Evolutionary conservation across 768 basidiomycete genomes (phyloP), one percentile per base, ranked within the genome.

Genomic region (Tephrocybe sp.): DNA sequence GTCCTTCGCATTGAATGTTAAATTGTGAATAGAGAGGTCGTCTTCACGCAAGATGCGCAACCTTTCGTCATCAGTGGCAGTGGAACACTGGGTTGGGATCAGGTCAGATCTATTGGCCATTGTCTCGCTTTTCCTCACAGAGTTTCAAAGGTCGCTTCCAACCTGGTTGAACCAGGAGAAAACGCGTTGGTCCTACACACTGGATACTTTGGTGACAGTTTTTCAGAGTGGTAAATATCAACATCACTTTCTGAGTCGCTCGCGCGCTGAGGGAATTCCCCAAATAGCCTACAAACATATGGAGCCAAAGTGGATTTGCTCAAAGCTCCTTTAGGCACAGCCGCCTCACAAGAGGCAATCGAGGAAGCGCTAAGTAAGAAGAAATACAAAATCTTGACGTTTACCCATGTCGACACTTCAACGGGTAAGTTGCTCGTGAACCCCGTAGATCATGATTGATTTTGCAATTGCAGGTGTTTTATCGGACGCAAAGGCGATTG

Each of bases 11-110:
- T 47, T 45, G 45, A 11, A 45, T 49, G 45, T 45, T 42, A 39
- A 54, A 22, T 35, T 45, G 20, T 56, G 33, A 46, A 36, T 56
- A 87, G 89, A 54, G 73, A 89, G 48, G 84, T 98, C 6, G 69
- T 98, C 17, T 85, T 83, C 64, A 87, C 96, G 26, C 78, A 82
- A 48, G 72, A 75, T 19, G 89, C 79, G 0, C 97, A 98, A 63
- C 92, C 93, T 0, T 93, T 99, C 76, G 71, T 99, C 60, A 88
- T 98, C 55, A 85, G 94, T 22, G 97, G 97, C 1, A 90, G 87
- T 48, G 97, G 97, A 13, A 98, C 97, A 2, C 77, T 99, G 31
- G 97, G 97, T 23, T 98, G 95, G 94, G 95, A 98, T 67, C 89
- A 92, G 80, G 89, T 79, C 39, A 56, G 78, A 63, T 17, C 39